phyloP scores from a whole-genome alignment of 2,329 filamentous ascomycete genomes.

The Aspergillus novofumigatus region DNA sequence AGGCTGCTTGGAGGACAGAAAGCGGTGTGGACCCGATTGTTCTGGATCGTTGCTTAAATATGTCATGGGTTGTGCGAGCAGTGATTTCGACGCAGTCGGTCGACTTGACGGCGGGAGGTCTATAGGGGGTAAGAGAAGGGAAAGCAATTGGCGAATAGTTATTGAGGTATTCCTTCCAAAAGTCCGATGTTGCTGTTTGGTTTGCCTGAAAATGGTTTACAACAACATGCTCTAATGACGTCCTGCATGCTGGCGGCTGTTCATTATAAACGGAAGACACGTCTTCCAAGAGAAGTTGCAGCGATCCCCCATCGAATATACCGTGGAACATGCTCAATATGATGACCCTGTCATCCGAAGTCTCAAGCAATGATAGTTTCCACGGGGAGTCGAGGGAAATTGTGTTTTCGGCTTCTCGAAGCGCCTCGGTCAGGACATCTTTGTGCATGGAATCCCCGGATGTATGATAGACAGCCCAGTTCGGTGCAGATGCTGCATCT shows the following conservation, averaged over 20 bases:
- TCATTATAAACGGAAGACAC: slow-evolving; percentile 21
- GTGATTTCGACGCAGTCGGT: slow-evolving; percentile 19
- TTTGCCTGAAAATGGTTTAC: slow-evolving; percentile 23
- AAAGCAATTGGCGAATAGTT: slow-evolving; percentile 18
- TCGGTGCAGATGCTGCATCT: slow-evolving; percentile 5
- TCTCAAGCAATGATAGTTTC: slow-evolving; percentile 20
- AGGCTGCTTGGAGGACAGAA: slow-evolving; percentile 35
- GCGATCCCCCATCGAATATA: slow-evolving; percentile 35
- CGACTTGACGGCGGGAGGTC: slow-evolving; percentile 9
- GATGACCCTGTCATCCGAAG: slow-evolving; percentile 6
- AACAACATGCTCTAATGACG: slow-evolving; percentile 22
- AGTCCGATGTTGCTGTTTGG: slow-evolving; percentile 13
- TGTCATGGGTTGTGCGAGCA: slow-evolving; percentile 16
- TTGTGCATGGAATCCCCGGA: slow-evolving; percentile 11
- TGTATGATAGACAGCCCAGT: slow-evolving; percentile 15
- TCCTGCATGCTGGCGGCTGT: slow-evolving; percentile 10
- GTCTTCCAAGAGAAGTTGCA: slow-evolving; percentile 32
- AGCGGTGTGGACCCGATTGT: slow-evolving; percentile 27
- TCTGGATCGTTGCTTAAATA: slow-evolving; percentile 29
- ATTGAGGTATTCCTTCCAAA: slow-evolving; percentile 20
- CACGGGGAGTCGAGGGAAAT: slow-evolving; percentile 21
- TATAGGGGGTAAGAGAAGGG: slow-evolving; percentile 21
- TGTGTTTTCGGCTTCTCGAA: slow-evolving; percentile 15
- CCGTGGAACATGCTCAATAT: slow-evolving; percentile 36
- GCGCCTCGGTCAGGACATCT: slow-evolving; percentile 15